Evolutionary conservation across 1,284 basidiomycete genomes (phyloP).

Genomic region (Puccinia coronata): DNA sequence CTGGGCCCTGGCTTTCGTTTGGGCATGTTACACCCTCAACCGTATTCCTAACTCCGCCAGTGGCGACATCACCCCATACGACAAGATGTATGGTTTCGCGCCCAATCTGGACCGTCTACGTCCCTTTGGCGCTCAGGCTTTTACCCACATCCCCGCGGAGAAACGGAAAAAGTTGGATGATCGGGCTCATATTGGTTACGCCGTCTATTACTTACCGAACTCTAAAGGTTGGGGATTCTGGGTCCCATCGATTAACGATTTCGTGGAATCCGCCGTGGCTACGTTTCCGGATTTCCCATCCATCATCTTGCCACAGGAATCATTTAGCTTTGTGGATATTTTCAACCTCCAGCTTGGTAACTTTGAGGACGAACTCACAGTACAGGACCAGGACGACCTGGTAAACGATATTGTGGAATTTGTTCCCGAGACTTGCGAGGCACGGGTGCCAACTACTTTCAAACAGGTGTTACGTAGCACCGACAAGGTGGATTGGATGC

Average conservation of each 20-base stretch:
- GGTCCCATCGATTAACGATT: not conserved
- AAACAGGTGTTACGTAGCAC: not conserved
- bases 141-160: not conserved
- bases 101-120: not conserved
- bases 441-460: not conserved
- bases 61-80: not conserved
- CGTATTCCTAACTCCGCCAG: not conserved
- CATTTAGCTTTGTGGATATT: too few relatives aligned
- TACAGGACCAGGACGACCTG: not conserved
- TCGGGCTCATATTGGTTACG: not conserved
- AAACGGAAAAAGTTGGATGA: not conserved
- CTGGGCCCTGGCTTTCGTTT: not conserved
- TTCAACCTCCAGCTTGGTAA: not conserved
- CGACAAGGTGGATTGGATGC: not conserved
- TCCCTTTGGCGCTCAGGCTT: not conserved
- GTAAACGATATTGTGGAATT: not conserved
- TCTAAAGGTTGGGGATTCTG: conserved; percentile 23
- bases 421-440: too few relatives aligned
- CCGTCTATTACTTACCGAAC: not conserved
- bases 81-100: not conserved
- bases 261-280: not conserved
- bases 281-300: not conserved
- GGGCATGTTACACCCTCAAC: not conserved
- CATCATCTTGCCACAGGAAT: too few relatives aligned
- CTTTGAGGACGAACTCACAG: not conserved